Conservation (phyloP, 78 protist genomes). For the Carpediemonas membranifera region DNA sequence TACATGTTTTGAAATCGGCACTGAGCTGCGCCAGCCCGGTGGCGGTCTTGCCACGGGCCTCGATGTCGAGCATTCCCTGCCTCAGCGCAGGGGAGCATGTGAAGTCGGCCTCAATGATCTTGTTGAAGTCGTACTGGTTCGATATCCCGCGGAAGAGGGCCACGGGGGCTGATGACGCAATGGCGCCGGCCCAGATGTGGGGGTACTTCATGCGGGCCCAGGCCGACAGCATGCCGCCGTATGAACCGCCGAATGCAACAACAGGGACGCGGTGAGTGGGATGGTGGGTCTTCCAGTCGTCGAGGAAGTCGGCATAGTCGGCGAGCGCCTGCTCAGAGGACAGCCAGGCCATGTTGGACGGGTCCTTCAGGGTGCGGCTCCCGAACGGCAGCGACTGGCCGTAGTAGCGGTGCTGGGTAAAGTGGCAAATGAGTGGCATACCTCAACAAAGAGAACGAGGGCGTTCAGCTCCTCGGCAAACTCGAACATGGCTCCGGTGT, state of each 20-base stretch:
- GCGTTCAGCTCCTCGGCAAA: background rate
- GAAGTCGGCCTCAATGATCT: slow-evolving; percentile 8
- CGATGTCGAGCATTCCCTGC: background rate
- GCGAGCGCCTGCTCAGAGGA: slow-evolving; percentile 2
- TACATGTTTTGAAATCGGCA: background rate
- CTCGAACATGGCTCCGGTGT: slow-evolving; percentile 60
- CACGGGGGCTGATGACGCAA: background rate
- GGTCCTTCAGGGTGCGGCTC: too few relatives aligned
- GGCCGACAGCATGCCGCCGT: background rate
- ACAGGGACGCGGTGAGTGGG: background rate
- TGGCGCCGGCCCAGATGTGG: background rate
- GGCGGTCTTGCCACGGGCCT: background rate
- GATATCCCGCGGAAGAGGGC: background rate
- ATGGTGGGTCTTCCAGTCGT: background rate
- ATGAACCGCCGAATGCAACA: slow-evolving; percentile 21
- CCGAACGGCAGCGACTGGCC: slow-evolving; percentile 56
- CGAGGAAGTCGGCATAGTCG: slow-evolving; percentile 5
- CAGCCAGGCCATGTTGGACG: too few relatives aligned
- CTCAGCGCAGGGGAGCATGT: background rate
- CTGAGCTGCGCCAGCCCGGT: background rate
- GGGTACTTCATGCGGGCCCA: slow-evolving; percentile 6
- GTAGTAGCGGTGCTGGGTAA: slow-evolving; percentile 63
- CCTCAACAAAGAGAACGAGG: too few relatives aligned
- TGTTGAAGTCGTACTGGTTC: slow-evolving; percentile 17
- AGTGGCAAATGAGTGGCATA: too few relatives aligned